A percentile compares a stretch with the other conserved stretches of the same genome.
Conservation (phyloP, 345 rosid genomes). For the Moricandia moricandioides region DNA sequence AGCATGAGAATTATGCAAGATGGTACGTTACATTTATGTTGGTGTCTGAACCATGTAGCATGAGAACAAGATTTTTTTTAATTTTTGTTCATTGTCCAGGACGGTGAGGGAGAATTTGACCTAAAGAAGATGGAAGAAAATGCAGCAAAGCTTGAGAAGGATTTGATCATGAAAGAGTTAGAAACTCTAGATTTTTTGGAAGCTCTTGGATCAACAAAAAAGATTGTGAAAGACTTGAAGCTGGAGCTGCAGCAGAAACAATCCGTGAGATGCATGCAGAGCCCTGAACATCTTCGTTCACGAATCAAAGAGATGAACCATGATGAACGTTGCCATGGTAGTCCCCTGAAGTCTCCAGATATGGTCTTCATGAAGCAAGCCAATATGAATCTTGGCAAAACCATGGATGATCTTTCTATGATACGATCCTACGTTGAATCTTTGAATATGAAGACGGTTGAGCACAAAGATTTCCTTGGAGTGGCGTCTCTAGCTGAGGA, state of each 20-base stretch:
- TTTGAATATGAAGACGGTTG: slow-evolving; percentile 62
- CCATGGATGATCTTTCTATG: slow-evolving; percentile 70
- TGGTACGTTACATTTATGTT: background rate
- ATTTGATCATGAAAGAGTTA: slow-evolving; percentile 87
- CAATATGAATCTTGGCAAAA: slow-evolving; percentile 69
- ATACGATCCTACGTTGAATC: slow-evolving; percentile 70
- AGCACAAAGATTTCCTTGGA: slow-evolving; percentile 56
- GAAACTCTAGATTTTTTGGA: slow-evolving; percentile 90
- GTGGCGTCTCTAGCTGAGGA: slow-evolving; percentile 52
- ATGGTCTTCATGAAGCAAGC: slow-evolving; percentile 72
- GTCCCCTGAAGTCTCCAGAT: slow-evolving; percentile 54
- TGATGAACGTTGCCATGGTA: slow-evolving; percentile 40
- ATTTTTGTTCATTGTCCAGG: too few species aligned
- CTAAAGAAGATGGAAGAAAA: too few species aligned
- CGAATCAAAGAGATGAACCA: slow-evolving; percentile 54
- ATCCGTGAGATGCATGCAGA: slow-evolving; percentile 47
- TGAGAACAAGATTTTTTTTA: too few species aligned
- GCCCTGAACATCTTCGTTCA: slow-evolving; percentile 34
- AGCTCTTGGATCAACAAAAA: slow-evolving; percentile 77
- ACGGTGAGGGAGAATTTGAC: too few species aligned
- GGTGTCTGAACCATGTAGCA: too few species aligned
- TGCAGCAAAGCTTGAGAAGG: slow-evolving; percentile 79
- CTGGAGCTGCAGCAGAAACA: slow-evolving; percentile 69
- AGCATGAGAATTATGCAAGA: background rate
- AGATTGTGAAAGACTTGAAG: slow-evolving; percentile 75